A percentile compares a stretch with the other conserved stretches of the same genome.
Evolutionary conservation across 73 alveolate species (phyloP).

Genomic region (Stentor coeruleus): DNA sequence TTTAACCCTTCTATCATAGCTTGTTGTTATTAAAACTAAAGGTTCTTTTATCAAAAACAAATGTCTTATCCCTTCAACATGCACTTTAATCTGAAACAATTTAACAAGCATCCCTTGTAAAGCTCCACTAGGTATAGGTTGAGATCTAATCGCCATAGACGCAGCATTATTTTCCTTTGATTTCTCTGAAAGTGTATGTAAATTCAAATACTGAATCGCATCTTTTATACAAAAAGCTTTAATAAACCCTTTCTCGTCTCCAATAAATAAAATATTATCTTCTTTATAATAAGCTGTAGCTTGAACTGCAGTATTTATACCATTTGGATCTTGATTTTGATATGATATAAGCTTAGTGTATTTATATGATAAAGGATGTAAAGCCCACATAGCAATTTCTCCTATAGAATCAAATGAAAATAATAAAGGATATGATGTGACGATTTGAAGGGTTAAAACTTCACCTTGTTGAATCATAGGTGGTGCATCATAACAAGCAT

Average conservation of each 20-base stretch:
- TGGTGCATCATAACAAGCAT: slow-evolving; percentile 3
- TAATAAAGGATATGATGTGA: slow-evolving; percentile 16
- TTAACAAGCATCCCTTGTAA: not conserved
- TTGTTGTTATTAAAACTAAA: slow-evolving; percentile 28
- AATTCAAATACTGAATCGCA: not conserved
- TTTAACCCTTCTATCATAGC: slow-evolving; percentile 54
- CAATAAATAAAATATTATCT: slow-evolving; percentile 41
- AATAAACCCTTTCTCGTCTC: slow-evolving; percentile 55
- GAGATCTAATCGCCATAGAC: not conserved
- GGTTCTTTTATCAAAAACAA: slow-evolving; percentile 33
- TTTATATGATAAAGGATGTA: slow-evolving; percentile 47
- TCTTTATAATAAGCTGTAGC: slow-evolving; percentile 31
- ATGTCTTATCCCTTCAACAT: slow-evolving; percentile 45
- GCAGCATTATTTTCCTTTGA: slow-evolving; percentile 14
- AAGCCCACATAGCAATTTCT: slow-evolving; percentile 38
- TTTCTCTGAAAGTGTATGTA: not conserved
- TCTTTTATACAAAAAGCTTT: slow-evolving; percentile 31
- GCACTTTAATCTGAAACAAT: slow-evolving; percentile 36
- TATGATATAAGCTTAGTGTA: slow-evolving; percentile 31
- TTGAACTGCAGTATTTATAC: slow-evolving; percentile 30
- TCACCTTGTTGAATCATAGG: slow-evolving; percentile 8
- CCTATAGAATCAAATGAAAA: slow-evolving; percentile 30
- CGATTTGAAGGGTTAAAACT: not conserved
- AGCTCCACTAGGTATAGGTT: slow-evolving; percentile 19
- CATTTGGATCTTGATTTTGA: slow-evolving; percentile 38